Conservation (phyloP, 2,329 filamentous ascomycete species). For the Trichophyton simii region DNA sequence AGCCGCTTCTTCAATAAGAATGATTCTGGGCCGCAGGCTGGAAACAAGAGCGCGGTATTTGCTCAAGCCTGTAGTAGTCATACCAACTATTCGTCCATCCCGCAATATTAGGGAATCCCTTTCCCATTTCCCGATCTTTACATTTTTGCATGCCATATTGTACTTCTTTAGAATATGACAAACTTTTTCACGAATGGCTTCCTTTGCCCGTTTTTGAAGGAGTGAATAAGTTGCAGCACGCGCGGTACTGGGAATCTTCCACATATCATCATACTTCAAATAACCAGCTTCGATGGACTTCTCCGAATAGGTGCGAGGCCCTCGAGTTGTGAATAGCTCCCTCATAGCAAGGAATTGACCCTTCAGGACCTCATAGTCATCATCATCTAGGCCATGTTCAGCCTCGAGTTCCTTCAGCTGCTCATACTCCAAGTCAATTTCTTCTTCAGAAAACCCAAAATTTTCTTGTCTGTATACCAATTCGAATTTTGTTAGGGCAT, state of each 20-base stretch:
- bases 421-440: constrained; percentile 49
- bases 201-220: constrained; percentile 46
- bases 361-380: constrained; percentile 41
- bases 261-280: constrained; percentile 43
- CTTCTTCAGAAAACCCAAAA: constrained; percentile 44
- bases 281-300: constrained; percentile 26
- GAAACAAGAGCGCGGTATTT: constrained; percentile 64
- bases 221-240: constrained; percentile 56
- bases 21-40: constrained; percentile 51
- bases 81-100: constrained; percentile 47
- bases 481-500: constrained; percentile 36
- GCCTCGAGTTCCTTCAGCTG: constrained; percentile 49
- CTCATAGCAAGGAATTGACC: constrained; percentile 35
- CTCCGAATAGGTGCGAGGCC: constrained; percentile 13
- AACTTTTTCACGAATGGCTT: constrained; percentile 36
- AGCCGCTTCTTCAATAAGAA: constrained; percentile 69
- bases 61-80: constrained; percentile 68
- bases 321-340: constrained; percentile 27
- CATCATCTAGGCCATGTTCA: constrained; percentile 41
- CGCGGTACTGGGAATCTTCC: constrained; percentile 41
- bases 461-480: constrained; percentile 36
- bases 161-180: constrained; percentile 41
- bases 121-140: constrained; percentile 48
- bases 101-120: constrained; percentile 49
- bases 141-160: constrained; percentile 36